phyloP scores from a whole-genome alignment of 2,329 filamentous ascomycete genomes.

The Tolypocladium inflatum region DNA sequence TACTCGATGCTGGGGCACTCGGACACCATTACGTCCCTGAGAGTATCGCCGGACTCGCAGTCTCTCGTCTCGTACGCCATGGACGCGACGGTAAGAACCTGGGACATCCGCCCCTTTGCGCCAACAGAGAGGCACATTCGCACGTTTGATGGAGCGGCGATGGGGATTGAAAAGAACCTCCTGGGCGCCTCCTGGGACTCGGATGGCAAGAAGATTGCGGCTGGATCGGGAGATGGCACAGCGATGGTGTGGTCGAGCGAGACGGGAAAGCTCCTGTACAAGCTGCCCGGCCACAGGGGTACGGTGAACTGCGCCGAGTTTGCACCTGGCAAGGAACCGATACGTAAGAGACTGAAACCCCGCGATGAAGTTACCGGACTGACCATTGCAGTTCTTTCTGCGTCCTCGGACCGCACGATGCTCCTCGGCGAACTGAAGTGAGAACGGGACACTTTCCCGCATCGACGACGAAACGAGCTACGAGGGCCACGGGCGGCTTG shows the following conservation, averaged over 20 bases:
- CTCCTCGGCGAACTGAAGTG: slow-evolving; percentile 67
- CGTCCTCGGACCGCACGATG: slow-evolving; percentile 79
- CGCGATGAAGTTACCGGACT: slow-evolving; percentile 14
- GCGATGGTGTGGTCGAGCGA: slow-evolving; percentile 86
- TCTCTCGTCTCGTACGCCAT: slow-evolving; percentile 85
- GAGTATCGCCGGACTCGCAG: slow-evolving; percentile 89
- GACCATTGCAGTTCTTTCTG: slow-evolving; percentile 64
- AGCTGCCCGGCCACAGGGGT: slow-evolving; percentile 90
- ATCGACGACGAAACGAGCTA: slow-evolving; percentile 1
- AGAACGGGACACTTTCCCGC: slow-evolving; percentile 21
- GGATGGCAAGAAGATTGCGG: slow-evolving; percentile 76
- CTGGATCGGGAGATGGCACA: slow-evolving; percentile 82
- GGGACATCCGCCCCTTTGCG: slow-evolving; percentile 94
- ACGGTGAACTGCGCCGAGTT: slow-evolving; percentile 94
- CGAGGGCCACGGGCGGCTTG: neutral
- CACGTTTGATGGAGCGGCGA: slow-evolving; percentile 86
- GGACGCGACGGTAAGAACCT: slow-evolving; percentile 87
- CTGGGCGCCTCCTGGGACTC: slow-evolving; percentile 84
- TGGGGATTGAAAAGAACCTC: slow-evolving; percentile 84
- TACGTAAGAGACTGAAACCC: slow-evolving; percentile 54
- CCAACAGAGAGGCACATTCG: slow-evolving; percentile 75
- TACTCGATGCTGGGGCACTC: slow-evolving; percentile 85
- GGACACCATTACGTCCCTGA: slow-evolving; percentile 83
- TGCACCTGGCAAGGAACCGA: slow-evolving; percentile 72
- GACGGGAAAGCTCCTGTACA: slow-evolving; percentile 85